Evolutionary conservation across 495 filamentous ascomycete genomes (phyloP).

Genomic region (Aspergillus campestris): DNA sequence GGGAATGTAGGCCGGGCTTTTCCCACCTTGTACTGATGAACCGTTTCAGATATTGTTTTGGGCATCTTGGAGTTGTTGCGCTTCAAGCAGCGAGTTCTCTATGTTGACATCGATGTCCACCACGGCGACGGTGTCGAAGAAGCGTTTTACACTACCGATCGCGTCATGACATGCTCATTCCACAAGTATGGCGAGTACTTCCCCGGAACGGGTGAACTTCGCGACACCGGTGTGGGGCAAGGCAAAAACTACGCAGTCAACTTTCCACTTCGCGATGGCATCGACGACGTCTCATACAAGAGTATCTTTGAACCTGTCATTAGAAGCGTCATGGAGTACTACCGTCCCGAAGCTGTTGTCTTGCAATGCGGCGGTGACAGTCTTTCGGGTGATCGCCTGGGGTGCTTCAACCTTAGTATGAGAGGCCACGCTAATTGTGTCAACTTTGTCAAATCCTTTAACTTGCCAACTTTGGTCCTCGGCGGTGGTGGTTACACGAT

Average conservation of each 20-base stretch:
- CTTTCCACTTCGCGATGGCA: conserved; percentile 92
- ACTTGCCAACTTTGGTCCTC: conserved; percentile 81
- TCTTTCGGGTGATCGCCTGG: conserved; percentile 86
- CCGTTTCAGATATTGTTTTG: conserved; percentile 75
- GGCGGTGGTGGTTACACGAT: conserved; percentile 98
- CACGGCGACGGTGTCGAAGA: conserved; percentile 98
- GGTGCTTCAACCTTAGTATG: conserved; percentile 99
- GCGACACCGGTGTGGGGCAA: conserved; percentile 86
- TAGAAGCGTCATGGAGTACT: conserved; percentile 88
- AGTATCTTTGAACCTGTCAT: conserved; percentile 95
- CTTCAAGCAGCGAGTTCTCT: conserved; percentile 87
- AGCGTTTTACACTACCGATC: conserved; percentile 94
- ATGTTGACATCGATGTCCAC: conserved; percentile 98
- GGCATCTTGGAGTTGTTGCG: conserved; percentile 94
- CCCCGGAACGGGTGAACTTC: conserved; percentile 90
- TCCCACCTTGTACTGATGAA: conserved; percentile 1
- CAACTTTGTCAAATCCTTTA: conserved; percentile 87
- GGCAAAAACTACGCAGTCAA: conserved; percentile 96
- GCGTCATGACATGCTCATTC: conserved; percentile 97
- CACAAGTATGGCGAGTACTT: conserved; percentile 99
- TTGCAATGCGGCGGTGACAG: conserved; percentile 96
- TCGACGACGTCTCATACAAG: conserved; percentile 87
- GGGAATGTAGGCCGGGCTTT: neutral
- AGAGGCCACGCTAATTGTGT: conserved; percentile 96
- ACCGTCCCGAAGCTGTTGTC: conserved; percentile 88